Base-by-base conservation (phyloP, 257 asterid genomes). In the Linaria vulgaris region DNA sequence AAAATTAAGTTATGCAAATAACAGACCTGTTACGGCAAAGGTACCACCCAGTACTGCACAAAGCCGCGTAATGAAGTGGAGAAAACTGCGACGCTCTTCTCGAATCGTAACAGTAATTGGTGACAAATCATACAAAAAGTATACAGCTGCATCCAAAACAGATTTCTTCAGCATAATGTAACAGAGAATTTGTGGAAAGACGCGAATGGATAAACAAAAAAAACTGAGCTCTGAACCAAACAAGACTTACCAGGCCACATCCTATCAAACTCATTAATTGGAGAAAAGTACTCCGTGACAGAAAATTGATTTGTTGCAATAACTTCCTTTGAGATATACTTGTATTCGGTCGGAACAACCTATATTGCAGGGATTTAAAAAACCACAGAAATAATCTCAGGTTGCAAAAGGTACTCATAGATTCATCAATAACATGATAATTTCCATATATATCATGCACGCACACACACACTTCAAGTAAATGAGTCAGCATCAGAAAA, bases 1-100 rank as follows among this genome's bases (percentile, higher is more conserved):
- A 63, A 73, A 54, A 38, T n/a, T 17, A 54, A 24, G 63, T 54
- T 20, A 47, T 50, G 53, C 12, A 50, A n/a, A 60, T 41, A 47
- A 69, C 82, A 20, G 65, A 94, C 99, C 99, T 83, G 99, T 87
- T 66, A 94, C 63, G 72, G 99, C 99, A 77, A 94, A 94, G 67
- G 99, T 94, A 57, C 99, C 99, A 61, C 99, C 99, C 47, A 94
- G 80, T 68, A 94, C 96, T 12, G 99, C 99, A 80, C 91, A 94
- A 48, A 94, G 90, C 52, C 99, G 97, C 21, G 99, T 94, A 65
- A 94, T 74, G 79, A 94, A 94, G 84, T 94, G 99, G 70, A 89
- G 96, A 77, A 94, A 94, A 82, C 92, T 94, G 67, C 92, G 94
- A 41, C 97, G 99, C 75, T 94, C 99, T 79, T 94, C 99, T 72